Base-by-base conservation (phyloP, 768 basidiomycete species). In the Coprinopsis sp. region DNA sequence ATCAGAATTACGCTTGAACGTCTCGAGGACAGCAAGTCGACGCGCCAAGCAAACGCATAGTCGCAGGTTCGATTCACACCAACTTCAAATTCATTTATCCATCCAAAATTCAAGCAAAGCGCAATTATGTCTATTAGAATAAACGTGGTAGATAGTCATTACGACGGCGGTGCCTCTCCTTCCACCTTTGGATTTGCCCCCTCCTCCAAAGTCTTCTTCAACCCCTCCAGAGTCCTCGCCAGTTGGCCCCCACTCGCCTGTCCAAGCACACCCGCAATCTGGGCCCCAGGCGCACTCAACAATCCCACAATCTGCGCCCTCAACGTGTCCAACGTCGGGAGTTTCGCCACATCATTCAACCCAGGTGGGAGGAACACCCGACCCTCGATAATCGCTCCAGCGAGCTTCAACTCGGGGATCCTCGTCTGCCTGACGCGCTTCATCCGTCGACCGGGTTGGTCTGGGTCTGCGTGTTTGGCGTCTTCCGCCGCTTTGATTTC, bases 301-400 rank as follows among this genome's bases (percentile, higher is more conserved):
- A 96, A 51, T 6, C 92, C 93, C 12, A 94, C 84, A 46, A 97
- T 74, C 64, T 95, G 91, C 14, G 83, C 83, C 43, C 86, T 68
- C 50, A 96, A 64, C 2, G 79, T 82, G 30, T 87, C 85, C 57
- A 95, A 64, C 34, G 84, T 78, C 18, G 92, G 93, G 43, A 95
- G 65, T 55, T 81, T 79, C 25, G 83, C 78, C 4, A 92, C 78
- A 12, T 79, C 72, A 58, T 72, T 68, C 45, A 92, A 67, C 4
- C 74, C 74, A 8, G 72, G 64, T 16, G 78, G 72, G 42, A 80
- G 69, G 61, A 93, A 78, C 46, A 89, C 70, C 50, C 76, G 70
- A 28, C 82, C 82, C 58, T 94, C 92, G 51, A 94, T 73, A 43
- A 96, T 61, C 27, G 87, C 90, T 21, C 86, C 90, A 48, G 91